Evolutionary conservation across 345 rosid species (phyloP).

Genomic region (Theobroma cacao): DNA sequence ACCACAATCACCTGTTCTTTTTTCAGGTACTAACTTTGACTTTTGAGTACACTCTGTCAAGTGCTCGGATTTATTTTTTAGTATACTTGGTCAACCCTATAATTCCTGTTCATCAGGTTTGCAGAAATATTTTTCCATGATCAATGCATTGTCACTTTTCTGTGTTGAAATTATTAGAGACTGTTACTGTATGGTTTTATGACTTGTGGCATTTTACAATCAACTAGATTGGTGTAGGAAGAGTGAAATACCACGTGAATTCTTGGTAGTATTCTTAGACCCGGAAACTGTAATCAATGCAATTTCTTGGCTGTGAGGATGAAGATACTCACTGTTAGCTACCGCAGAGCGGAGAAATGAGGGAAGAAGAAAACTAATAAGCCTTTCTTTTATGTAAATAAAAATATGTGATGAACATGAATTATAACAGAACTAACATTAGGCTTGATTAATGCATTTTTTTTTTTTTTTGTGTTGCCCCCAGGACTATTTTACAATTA

Average conservation of each 20-base stretch:
- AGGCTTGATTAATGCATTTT: not conserved
- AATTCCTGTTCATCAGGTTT: not conserved
- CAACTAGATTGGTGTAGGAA: not conserved
- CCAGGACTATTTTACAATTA: not conserved
- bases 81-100: not conserved
- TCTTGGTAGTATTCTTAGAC: not conserved
- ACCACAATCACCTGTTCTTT: constrained; percentile 94
- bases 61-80: not conserved
- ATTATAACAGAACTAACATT: not conserved
- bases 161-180: not conserved
- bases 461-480: not conserved
- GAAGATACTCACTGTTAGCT: not conserved
- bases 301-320: not conserved
- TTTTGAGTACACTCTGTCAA: not conserved
- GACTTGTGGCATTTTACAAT: not conserved
- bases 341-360: not conserved
- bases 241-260: not conserved
- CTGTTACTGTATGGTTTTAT: not conserved
- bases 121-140: not conserved
- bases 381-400: not conserved
- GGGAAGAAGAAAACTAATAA: not conserved
- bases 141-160: not conserved
- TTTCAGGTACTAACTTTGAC: constrained; percentile 63
- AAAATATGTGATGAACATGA: not conserved
- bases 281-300: not conserved